These are phyloP conservation scores for Penicillium fimorum DNA, from an alignment of 495 filamentous ascomycete species.

Conservation along the genomic window DNA sequence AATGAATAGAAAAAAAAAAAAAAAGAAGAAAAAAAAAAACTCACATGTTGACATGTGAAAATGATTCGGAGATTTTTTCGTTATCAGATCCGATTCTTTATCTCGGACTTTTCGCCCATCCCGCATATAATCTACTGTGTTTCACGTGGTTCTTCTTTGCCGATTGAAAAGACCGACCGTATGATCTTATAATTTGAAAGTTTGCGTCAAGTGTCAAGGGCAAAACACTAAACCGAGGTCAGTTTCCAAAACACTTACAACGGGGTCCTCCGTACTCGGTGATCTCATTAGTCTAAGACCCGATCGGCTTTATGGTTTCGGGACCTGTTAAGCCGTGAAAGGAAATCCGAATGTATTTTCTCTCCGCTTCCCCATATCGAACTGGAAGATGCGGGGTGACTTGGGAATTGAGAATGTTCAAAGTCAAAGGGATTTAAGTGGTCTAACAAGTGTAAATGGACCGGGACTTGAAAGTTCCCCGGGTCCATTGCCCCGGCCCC, in stretches of 20 bases:
- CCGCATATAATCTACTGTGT: not conserved
- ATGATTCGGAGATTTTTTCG: not conserved
- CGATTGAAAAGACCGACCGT: not conserved
- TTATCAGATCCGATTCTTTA: conserved; percentile 16
- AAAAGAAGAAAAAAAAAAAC: not conserved
- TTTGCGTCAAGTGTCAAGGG: not conserved
- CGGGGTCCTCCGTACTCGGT: not conserved
- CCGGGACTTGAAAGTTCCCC: too few relatives aligned
- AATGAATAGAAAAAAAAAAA: conserved; percentile 12
- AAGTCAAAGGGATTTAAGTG: not conserved
- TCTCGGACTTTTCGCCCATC: not conserved
- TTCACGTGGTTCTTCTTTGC: not conserved
- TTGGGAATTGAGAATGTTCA: too few relatives aligned
- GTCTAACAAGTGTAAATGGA: not conserved
- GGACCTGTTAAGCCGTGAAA: not conserved
- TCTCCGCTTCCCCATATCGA: conserved; percentile 6
- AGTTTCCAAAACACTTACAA: not conserved
- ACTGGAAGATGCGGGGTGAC: not conserved
- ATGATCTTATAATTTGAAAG: not conserved
- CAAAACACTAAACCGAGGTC: not conserved
- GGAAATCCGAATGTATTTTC: not conserved
- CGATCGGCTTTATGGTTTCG: conserved; percentile 2
- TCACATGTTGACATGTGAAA: conserved; percentile 7
- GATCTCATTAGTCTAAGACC: not conserved
- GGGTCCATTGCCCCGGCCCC: too few relatives aligned